Base-by-base conservation (phyloP, 2,329 filamentous ascomycete genomes). In the Blastomyces percursus region DNA sequence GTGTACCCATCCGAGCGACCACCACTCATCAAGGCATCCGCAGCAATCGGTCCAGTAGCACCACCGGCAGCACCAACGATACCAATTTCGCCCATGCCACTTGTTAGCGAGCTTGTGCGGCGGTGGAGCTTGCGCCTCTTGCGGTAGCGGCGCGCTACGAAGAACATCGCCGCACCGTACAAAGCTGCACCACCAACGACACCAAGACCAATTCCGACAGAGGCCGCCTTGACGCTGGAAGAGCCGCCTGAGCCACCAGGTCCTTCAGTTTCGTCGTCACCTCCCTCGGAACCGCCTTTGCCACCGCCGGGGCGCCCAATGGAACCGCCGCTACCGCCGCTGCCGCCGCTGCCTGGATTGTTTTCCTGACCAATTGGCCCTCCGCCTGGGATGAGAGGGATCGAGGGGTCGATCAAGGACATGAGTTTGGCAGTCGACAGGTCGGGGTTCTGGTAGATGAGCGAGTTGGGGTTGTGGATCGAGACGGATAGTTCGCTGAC, bases 131-230 rank as follows among this genome's bases (percentile, higher is more conserved):
- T 84, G 77, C 86, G 88, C 82, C 89, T 91, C 79, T 89, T 87
- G 81, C 92, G 90, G 82, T 96, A 96, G 64, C 92, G 85, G 65
- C 91, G 87, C 59, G 92, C 92, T 67, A 96, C 85, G 71, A 94
- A 86, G 79, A 96, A 93, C 92, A 96, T 96, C 74, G 90, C 91
- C 14, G 89, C 90, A 71, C 91, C 92, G 69, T 96, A 96, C n/a
- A 91, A 86, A 59, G 87, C 88, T 51, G 90, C 90, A 71, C 91
- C 86, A 52, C 84, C 83, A 40, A 92, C 84, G 32, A 90, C 88
- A 69, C 90, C 90, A 27, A 90, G 81, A 62, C 88, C 90, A 70
- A 96, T 89, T 71, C 77, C 84, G 66, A 79, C 84, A 70, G 79
- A 87, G 74, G 74, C 78, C 40, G 74, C 70, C 60, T 72, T 72